Percentiles rank a stretch among this genome's conserved stretches.
Conservation (phyloP, 441 rosid species). For the Erodium texanum region DNA sequence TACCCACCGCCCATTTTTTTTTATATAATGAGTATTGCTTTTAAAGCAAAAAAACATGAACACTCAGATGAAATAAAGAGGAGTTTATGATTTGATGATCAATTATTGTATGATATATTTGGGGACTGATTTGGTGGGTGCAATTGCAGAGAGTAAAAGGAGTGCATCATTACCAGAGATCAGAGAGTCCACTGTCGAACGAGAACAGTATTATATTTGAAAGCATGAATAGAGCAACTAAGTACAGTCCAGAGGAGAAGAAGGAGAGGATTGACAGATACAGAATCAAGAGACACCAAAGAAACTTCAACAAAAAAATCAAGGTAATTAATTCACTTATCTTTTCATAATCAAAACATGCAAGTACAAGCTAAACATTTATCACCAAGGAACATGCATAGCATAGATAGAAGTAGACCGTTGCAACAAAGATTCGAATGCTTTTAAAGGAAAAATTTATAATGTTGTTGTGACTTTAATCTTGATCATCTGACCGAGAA, state of each 20-base stretch:
- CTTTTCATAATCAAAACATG: no score
- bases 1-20: no score
- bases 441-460: no score
- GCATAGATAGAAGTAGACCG: no score
- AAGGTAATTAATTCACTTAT: constrained; percentile 39
- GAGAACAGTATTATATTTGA: constrained; percentile 82
- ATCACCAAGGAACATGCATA: no score
- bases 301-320: constrained; percentile 93
- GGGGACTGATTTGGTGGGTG: not conserved
- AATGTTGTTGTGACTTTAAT: no score
- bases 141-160: constrained; percentile 17
- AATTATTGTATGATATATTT: not conserved
- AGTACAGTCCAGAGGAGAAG: constrained; percentile 82
- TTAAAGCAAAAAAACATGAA: no score
- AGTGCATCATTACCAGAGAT: constrained; percentile 34
- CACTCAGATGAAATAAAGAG: no score
- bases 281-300: constrained; percentile 62
- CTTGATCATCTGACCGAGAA: no score
- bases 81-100: not conserved
- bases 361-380: no score
- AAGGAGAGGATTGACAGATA: constrained; percentile 77
- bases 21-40: no score
- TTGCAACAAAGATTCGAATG: no score
- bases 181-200: constrained; percentile 49
- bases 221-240: constrained; percentile 71